Evolutionary conservation across 2,329 filamentous ascomycete genomes (phyloP), one percentile per base, ranked within the genome.

Genomic region (Fonsecaea monophora): DNA sequence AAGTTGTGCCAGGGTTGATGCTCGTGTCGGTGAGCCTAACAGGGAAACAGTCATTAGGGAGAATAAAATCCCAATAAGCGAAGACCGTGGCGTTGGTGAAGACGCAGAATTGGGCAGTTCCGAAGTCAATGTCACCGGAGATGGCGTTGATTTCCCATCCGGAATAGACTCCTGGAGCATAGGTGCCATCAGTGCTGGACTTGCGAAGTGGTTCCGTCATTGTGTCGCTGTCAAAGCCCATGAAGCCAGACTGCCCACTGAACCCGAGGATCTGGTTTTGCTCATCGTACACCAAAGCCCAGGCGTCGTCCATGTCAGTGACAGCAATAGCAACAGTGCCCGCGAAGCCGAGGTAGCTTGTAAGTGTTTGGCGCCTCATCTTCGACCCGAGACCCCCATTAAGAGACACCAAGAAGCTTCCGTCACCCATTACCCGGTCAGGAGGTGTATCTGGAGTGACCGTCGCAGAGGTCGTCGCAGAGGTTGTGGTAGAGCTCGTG

Each of bases 251-350:
- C 15, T 38, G n/a, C n/a, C 62, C 62, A 30, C 62, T 60, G 45
- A 65, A 65, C 1, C 55, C 45, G 13, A 65, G 56, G 7, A 65
- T 48, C 4, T 65, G 62, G 37, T 40, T 60, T 21, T 13, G 13
- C 1, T 42, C n/a, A 21, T 55, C 25, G 42, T 60, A 57, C 13
- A 21, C 42, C 3, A 65, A 15, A 4, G 56, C 34, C 62, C 62
- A 60, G 4, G 62, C 62, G 1, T 53, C 18, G 8, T 18, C 35
- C 30, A 42, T 32, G 37, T 65, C 62, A n/a, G 62, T 65, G 7
- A 65, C 56, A 37, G 48, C 56, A 30, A 65, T 65, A 30, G 62
- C 62, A 2, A 60, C 56, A 35, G 55, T 65, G 12, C 62, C 62
- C 7, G 62, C 60, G 45, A 65, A 65, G 13, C 62, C 62, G 15